Evolutionary conservation across 768 basidiomycete species (phyloP), one percentile per base, ranked within the genome.

Genomic region (Pulveroboletus sp.): DNA sequence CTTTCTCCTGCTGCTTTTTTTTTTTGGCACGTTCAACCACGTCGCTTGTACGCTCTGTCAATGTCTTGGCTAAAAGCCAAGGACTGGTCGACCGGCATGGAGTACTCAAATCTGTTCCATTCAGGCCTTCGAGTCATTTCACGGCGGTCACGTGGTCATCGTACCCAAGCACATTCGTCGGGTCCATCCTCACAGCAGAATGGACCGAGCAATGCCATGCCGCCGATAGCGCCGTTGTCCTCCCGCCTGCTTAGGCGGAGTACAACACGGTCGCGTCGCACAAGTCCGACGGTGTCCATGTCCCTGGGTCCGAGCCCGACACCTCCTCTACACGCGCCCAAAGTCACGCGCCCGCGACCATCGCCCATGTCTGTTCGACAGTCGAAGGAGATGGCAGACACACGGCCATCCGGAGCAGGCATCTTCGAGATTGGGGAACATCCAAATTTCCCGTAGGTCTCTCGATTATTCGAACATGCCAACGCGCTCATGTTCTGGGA

Each of bases 61-160:
- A 69, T 67, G 67, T 67, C 67, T 50, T 67, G 65, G 66, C 42
- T 67, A 27, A 63, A 63, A 28, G 60, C 51, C 9, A 69, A 53
- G 30, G 66, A 67, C 38, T 67, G 57, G 67, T 51, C 48, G 35
- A 58, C 58, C 0, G 67, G 63, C 5, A 50, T 63, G 21, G 66
- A 67, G 44, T 71, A 71, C 49, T 71, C 70, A 13, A 68, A 39
- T 32, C 37, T 71, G 42, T 71, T 71, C 47, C 61, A 69, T 43
- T 71, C 70, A 10, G 70, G 70, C 11, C 57, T 71, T 8, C 59
- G 56, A n/a, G 59, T 57, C 4, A 70, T 70, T 36, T 65, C 69
- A 9, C 38, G 35, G 8, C 41, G 45, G 13, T 47, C 62, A 17
- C 39, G 43, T 43, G 49, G 42, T 3, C 32, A 28, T 14, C 46